Percentiles rank a stretch among this genome's conserved stretches.
Conservation (phyloP, 2,329 filamentous ascomycete genomes). For the Phoma sp. region DNA sequence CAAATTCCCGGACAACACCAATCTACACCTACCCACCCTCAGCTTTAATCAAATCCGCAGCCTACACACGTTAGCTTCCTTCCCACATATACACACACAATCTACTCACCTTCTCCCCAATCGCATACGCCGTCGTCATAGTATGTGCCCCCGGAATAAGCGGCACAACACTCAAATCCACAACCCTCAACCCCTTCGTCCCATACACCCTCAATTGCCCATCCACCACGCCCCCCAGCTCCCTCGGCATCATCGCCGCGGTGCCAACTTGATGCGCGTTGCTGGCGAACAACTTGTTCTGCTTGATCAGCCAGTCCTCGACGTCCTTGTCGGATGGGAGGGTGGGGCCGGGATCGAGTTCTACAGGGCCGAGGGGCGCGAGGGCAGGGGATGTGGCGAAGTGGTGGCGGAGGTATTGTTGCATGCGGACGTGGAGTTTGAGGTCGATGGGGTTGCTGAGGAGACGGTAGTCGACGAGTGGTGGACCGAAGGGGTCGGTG, state of each 20-base stretch:
- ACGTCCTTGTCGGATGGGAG: slow-evolving; percentile 25
- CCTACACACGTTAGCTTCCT: background rate
- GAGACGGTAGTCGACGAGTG: slow-evolving; percentile 39
- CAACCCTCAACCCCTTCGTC: slow-evolving; percentile 26
- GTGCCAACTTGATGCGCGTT: slow-evolving; percentile 26
- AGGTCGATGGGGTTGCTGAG: slow-evolving; percentile 41
- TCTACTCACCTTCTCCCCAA: slow-evolving; percentile 27
- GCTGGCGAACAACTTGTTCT: slow-evolving; percentile 15
- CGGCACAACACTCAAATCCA: slow-evolving; percentile 36
- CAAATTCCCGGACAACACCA: too few relatives aligned
- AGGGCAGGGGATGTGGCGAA: slow-evolving; percentile 13
- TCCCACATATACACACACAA: background rate
- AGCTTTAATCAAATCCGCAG: slow-evolving; percentile 32
- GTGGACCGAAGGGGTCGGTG: slow-evolving; percentile 31
- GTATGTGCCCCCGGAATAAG: slow-evolving; percentile 30
- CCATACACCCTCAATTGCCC: slow-evolving; percentile 29
- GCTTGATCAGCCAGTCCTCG: slow-evolving; percentile 6
- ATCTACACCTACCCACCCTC: background rate
- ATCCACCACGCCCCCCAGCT: slow-evolving; percentile 28
- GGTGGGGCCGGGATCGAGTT: slow-evolving; percentile 34
- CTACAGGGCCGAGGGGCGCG: slow-evolving; percentile 29
- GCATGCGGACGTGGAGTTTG: slow-evolving; percentile 27
- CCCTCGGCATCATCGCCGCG: slow-evolving; percentile 30
- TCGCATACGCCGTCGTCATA: slow-evolving; percentile 33
- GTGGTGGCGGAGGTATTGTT: slow-evolving; percentile 14